Evolutionary conservation across 2,329 filamentous ascomycete species (phyloP).

Genomic region (Alternaria postmessia): DNA sequence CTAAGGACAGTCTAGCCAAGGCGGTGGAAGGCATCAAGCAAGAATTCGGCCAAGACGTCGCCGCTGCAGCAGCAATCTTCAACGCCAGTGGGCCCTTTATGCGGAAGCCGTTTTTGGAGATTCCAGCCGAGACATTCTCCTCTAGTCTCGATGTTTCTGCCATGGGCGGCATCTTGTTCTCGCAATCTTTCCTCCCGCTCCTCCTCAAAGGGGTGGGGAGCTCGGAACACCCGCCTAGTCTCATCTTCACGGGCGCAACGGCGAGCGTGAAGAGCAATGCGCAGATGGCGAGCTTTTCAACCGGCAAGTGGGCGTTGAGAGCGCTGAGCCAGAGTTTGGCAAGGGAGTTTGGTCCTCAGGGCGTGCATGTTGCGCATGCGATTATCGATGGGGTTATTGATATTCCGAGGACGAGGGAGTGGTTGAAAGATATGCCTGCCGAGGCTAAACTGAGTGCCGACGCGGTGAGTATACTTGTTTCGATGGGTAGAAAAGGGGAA

Average conservation of each 20-base stretch:
- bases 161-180: slow-evolving; percentile 77
- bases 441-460: slow-evolving; percentile 77
- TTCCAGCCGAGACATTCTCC: slow-evolving; percentile 66
- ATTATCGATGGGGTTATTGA: slow-evolving; percentile 89
- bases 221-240: slow-evolving; percentile 71
- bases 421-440: slow-evolving; percentile 61
- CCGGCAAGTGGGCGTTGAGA: slow-evolving; percentile 80
- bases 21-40: slow-evolving; percentile 71
- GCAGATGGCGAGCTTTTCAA: slow-evolving; percentile 74
- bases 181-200: slow-evolving; percentile 73
- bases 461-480: slow-evolving; percentile 64
- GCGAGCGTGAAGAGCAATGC: slow-evolving; percentile 78
- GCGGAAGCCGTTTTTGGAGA: slow-evolving; percentile 68
- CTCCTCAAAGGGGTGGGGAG: slow-evolving; percentile 68
- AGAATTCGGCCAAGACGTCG: slow-evolving; percentile 62
- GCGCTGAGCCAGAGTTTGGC: slow-evolving; percentile 78
- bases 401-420: slow-evolving; percentile 73
- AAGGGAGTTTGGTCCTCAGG: slow-evolving; percentile 83
- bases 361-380: slow-evolving; percentile 81
- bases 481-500: no score
- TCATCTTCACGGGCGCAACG: slow-evolving; percentile 89
- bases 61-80: slow-evolving; percentile 68
- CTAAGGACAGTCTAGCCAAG: slow-evolving; percentile 61
- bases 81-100: slow-evolving; percentile 70
- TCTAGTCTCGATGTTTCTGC: slow-evolving; percentile 56